Evolutionary conservation across 192 early-diverging fungal genomes (phyloP).

Genomic region (Umbelopsis sp.): DNA sequence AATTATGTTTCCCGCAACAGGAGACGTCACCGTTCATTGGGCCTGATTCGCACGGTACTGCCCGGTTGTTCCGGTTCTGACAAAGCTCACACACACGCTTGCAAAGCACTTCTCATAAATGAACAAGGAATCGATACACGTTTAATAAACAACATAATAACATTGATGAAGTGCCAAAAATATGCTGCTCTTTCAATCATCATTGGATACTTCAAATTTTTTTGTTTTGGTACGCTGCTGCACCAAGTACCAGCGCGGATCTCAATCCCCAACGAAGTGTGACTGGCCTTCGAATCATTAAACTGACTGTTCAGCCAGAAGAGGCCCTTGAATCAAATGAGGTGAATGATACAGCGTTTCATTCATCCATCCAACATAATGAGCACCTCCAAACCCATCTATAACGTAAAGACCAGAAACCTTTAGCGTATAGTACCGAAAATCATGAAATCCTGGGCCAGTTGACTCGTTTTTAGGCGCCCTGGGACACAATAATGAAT

Average conservation of each 20-base stretch:
- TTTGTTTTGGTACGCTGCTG: too few relatives aligned
- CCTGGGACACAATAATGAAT: background rate
- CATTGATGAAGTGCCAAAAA: too few relatives aligned
- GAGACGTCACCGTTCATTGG: slow-evolving; percentile 14
- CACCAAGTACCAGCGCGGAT: too few relatives aligned
- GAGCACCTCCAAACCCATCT: slow-evolving; percentile 10
- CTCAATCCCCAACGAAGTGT: background rate
- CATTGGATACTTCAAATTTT: background rate
- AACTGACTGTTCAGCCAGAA: background rate
- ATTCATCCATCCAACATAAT: slow-evolving; percentile 18
- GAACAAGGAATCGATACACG: too few relatives aligned
- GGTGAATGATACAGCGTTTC: slow-evolving; percentile 1
- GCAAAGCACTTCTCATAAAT: too few relatives aligned
- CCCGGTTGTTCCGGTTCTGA: background rate
- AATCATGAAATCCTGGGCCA: slow-evolving; percentile 1
- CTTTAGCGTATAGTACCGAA: background rate
- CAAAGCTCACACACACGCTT: background rate
- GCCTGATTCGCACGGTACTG: slow-evolving; percentile 4
- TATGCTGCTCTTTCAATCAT: too few relatives aligned
- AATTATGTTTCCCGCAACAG: slow-evolving; percentile 13
- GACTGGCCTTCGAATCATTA: background rate
- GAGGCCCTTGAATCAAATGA: background rate
- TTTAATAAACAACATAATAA: too few relatives aligned
- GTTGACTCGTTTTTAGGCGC: background rate
- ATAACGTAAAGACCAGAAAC: slow-evolving; percentile 4